These are phyloP conservation scores for Chaetomiaceae sp. DNA, from an alignment of 2,329 filamentous ascomycete species.

Conservation along the genomic window DNA sequence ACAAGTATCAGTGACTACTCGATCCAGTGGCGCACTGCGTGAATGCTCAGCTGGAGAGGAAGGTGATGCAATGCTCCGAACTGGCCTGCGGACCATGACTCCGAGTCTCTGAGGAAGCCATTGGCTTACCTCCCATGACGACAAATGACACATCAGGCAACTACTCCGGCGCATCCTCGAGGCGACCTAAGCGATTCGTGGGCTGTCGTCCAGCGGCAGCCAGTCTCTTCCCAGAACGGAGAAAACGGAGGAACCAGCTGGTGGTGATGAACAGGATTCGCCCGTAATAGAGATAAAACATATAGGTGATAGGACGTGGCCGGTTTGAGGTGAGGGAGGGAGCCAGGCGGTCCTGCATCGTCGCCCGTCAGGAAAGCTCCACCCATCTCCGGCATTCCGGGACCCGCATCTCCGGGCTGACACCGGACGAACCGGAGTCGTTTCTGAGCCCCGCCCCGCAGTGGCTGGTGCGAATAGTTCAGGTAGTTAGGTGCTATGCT, in stretches of 20 bases:
- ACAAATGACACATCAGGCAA: too few species aligned
- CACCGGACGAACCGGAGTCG: constrained; percentile 1
- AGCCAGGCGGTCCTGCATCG: too few species aligned
- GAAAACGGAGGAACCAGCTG: not conserved
- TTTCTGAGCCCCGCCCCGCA: not conserved
- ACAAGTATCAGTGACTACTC: not conserved
- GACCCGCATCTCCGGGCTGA: not conserved
- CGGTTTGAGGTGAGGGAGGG: too few species aligned
- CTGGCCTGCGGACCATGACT: too few species aligned
- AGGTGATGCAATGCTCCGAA: not conserved
- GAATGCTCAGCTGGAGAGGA: not conserved
- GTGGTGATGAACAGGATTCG: not conserved
- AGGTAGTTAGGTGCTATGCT: too few species aligned
- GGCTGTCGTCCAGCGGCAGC: not conserved
- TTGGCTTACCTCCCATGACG: too few species aligned
- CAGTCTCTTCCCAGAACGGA: too few species aligned
- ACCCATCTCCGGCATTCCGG: not conserved
- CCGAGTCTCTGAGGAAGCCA: too few species aligned
- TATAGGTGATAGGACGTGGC: not conserved
- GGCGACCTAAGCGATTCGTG: too few species aligned
- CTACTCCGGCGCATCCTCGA: too few species aligned
- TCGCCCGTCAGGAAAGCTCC: constrained; percentile 1
- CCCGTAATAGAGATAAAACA: too few species aligned
- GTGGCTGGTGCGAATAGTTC: too few species aligned
- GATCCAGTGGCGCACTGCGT: not conserved